A percentile compares a stretch with the other conserved stretches of the same genome.
phyloP scores from a whole-genome alignment of 208 protist species.

The Leishmania gerbilli region DNA sequence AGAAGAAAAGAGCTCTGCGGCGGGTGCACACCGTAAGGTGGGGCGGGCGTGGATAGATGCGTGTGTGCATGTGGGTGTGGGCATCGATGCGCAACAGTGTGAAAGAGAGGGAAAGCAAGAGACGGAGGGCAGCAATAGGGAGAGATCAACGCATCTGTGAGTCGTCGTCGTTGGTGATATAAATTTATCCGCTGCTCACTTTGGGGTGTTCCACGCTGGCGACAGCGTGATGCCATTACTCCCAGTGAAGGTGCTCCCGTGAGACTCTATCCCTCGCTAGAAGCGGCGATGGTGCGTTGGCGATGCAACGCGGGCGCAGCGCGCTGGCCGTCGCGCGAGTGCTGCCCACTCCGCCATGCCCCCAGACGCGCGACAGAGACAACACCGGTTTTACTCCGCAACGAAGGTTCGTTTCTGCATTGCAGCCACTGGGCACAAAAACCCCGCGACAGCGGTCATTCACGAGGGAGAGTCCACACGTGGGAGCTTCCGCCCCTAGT shows the following conservation, averaged over 20 bases:
- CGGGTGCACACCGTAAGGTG: not conserved
- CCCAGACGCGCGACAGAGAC: not conserved
- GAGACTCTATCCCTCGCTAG: too few relatives aligned
- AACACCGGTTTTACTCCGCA: not conserved
- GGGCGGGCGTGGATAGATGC: not conserved
- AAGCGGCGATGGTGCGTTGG: too few relatives aligned
- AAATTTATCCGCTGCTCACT: not conserved
- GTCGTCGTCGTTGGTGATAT: not conserved
- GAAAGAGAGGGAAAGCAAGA: not conserved
- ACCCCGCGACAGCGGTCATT: not conserved
- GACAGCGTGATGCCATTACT: not conserved
- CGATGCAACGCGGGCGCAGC: not conserved
- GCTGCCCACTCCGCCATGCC: not conserved
- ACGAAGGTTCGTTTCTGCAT: not conserved
- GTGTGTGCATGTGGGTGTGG: not conserved
- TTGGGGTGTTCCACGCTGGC: not conserved
- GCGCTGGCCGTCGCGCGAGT: not conserved
- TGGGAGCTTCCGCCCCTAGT: slow-evolving; percentile 5
- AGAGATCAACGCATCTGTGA: not conserved
- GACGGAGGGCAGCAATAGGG: not conserved
- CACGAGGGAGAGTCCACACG: not conserved
- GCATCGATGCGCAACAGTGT: not conserved
- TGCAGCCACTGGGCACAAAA: too few relatives aligned
- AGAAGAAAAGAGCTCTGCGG: not conserved
- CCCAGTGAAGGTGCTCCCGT: not conserved